Base-by-base conservation (phyloP, 1,139 yeast genomes). In the Yamadazyma atmosphaerica region DNA sequence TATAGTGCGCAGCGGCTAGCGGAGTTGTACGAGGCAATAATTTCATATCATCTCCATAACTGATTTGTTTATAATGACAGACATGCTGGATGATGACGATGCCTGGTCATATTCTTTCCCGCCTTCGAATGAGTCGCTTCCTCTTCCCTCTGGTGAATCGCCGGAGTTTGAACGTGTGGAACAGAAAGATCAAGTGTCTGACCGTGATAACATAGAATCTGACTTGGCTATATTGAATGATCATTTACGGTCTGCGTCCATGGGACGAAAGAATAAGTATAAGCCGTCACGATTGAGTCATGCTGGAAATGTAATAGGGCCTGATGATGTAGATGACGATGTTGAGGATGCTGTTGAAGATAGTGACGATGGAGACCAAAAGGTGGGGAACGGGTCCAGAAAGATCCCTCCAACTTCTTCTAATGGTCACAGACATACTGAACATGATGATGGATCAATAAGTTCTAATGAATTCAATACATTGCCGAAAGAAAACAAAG, bases 71-170 rank as follows among this genome's bases (percentile, higher is more conserved):
- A 23, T 10, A 4, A 23, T 23, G 26, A 12, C 12, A 9, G 26
- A 23, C 12, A 23, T 23, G 7, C 26, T 23, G 26, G 74, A 69
- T 31, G 69, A 61, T 16, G 73, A 65, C 13, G 75, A 69, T 44
- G 70, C 69, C 7, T 71, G 77, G 77, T 58, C 68, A 10, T 69
- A 68, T 47, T 66, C 74, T 8, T 65, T 69, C 42, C 75, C 75
- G 2, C 65, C 74, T 1, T 67, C 74, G 4, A 49, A 58, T 1
- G 76, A 68, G 13, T 57, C 64, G 1, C 34, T 49, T 11, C 51
- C 52, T 6, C 21, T 41, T 8, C 19, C 31, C 7, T 28, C 31
- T 4, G 12, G 16, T 11, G 5, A 28, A 16, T 28, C 31, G 3
- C 31, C 31, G 12, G 31, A 28, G 12, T 28, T 28, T 11, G 31